phyloP scores from a whole-genome alignment of 1,139 yeast genomes.

The Yamadazyma atmosphaerica region DNA sequence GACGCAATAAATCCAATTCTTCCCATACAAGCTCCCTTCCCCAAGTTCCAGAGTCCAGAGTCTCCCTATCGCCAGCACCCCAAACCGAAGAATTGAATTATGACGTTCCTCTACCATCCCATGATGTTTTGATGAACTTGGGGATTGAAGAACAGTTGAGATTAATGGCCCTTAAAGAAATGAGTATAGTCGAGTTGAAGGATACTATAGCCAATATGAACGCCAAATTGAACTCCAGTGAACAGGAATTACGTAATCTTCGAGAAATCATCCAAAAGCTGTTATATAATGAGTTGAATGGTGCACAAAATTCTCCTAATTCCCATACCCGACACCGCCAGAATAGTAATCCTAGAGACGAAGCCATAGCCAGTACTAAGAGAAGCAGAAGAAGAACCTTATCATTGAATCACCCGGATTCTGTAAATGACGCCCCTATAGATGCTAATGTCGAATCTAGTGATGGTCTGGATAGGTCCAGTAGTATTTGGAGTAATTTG shows the following conservation, averaged over 20 bases:
- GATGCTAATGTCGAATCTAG: too few relatives aligned
- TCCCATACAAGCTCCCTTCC: slow-evolving; percentile 1
- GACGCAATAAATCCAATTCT: not conserved
- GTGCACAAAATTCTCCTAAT: too few relatives aligned
- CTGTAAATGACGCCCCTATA: too few relatives aligned
- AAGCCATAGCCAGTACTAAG: slow-evolving; percentile 34
- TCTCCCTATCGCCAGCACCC: slow-evolving; percentile 6
- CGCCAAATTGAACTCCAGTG: slow-evolving; percentile 37
- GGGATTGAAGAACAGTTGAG: slow-evolving; percentile 58
- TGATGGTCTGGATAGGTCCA: not conserved
- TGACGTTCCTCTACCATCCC: slow-evolving; percentile 34
- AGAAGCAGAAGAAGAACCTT: slow-evolving; percentile 19
- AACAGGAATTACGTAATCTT: slow-evolving; percentile 47
- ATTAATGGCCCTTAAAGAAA: slow-evolving; percentile 59
- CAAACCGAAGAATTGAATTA: slow-evolving; percentile 18
- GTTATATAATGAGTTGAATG: slow-evolving; percentile 33
- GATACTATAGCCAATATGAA: slow-evolving; percentile 44
- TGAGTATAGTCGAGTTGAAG: slow-evolving; percentile 57
- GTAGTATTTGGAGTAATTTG: slow-evolving; percentile 37
- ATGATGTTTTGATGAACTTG: slow-evolving; percentile 28
- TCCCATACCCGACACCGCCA: slow-evolving; percentile 18
- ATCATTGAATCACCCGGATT: slow-evolving; percentile 1
- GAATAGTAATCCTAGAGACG: slow-evolving; percentile 35
- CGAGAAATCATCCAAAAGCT: slow-evolving; percentile 42
- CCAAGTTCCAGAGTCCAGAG: slow-evolving; percentile 5